phyloP scores from a whole-genome alignment of 805 yeast species.

The Schwanniomyces polymorphus region DNA sequence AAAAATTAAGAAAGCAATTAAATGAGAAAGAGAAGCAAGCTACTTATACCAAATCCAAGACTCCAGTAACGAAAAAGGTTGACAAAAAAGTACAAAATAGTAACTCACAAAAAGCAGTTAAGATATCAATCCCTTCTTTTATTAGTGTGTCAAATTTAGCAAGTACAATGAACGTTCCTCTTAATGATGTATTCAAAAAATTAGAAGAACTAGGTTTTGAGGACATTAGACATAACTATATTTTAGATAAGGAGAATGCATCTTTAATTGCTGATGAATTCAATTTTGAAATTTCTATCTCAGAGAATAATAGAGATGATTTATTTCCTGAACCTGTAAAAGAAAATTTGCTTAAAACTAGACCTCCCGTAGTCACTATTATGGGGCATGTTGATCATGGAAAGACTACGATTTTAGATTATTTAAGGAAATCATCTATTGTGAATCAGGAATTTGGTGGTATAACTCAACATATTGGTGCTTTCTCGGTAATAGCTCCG shows the following conservation, averaged over 20 bases:
- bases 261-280: conserved; percentile 85
- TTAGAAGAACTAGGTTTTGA: conserved; percentile 74
- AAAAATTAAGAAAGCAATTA: conserved; percentile 4
- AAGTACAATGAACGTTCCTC: conserved; percentile 63
- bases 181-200: conserved; percentile 56
- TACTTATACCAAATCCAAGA: conserved; percentile 9
- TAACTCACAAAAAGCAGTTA: conserved; percentile 13
- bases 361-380: conserved; percentile 95
- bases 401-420: conserved; percentile 90
- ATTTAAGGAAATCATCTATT: conserved; percentile 78
- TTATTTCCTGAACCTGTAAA: conserved; percentile 56
- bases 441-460: conserved; percentile 92
- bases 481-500: conserved; percentile 85
- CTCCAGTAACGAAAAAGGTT: conserved; percentile 6
- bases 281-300: conserved; percentile 61
- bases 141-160: conserved; percentile 80
- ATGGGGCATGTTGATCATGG: conserved; percentile 99
- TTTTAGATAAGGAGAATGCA: conserved; percentile 84
- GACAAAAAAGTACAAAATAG: background rate
- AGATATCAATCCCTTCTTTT: conserved; percentile 66
- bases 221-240: conserved; percentile 67
- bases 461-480: conserved; percentile 97
- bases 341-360: conserved; percentile 47
- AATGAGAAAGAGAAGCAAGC: conserved; percentile 6
- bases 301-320: conserved; percentile 62